Percentiles rank a stretch among this genome's conserved stretches.
Evolutionary conservation across 192 early-diverging fungal genomes (phyloP).

Genomic region (Coemansia nantahalensis): DNA sequence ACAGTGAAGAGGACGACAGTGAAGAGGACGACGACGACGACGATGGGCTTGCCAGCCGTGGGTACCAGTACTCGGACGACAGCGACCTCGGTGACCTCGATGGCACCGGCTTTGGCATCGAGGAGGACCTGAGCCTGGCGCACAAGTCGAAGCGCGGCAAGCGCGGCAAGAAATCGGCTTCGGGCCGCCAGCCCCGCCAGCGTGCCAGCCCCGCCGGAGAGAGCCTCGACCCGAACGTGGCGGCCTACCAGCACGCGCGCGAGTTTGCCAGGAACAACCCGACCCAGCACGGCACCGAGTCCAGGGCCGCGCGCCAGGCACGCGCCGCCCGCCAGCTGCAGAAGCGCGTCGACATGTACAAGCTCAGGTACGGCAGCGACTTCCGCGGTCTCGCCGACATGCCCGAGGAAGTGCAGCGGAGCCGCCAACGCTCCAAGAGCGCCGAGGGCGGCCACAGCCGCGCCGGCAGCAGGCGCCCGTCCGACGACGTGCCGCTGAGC

Average conservation of each 20-base stretch:
- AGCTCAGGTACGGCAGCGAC: slow-evolving; percentile 34
- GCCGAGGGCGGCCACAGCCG: no score
- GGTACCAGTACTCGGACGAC: no score
- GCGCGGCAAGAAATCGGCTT: not conserved
- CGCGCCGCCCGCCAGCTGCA: slow-evolving; percentile 25
- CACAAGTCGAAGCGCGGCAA: no score
- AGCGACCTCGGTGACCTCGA: no score
- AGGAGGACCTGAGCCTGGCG: no score
- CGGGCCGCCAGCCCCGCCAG: not conserved
- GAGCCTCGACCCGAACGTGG: slow-evolving; percentile 6
- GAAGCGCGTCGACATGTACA: slow-evolving; percentile 36
- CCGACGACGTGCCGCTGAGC: no score
- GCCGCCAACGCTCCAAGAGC: no score
- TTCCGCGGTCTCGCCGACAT: slow-evolving; percentile 8
- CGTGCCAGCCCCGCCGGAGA: not conserved
- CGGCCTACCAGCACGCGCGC: slow-evolving; percentile 12
- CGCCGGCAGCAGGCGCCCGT: no score
- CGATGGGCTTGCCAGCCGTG: no score
- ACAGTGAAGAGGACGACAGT: not conserved
- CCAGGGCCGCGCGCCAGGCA: slow-evolving; percentile 15
- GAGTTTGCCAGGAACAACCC: not conserved
- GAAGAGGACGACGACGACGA: not conserved
- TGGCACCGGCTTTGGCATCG: no score
- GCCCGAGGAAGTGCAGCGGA: no score
- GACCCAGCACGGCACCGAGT: not conserved